Conservation (phyloP, 2,329 filamentous ascomycete species). For the Fusarium odoratissimum region DNA sequence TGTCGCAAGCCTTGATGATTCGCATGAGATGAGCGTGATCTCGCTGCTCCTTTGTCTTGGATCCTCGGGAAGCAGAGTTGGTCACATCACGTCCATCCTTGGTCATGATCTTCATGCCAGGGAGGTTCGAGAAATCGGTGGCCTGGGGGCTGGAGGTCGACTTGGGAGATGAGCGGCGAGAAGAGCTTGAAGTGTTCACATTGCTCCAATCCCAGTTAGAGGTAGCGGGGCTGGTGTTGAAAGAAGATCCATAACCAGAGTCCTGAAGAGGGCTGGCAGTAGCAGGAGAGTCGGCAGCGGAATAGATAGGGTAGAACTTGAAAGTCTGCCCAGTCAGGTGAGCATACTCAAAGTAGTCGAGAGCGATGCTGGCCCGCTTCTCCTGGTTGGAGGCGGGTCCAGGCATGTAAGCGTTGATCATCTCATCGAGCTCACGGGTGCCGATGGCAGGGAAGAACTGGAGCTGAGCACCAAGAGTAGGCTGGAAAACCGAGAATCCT, state of each 20-base stretch:
- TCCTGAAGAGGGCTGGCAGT: slow-evolving; percentile 56
- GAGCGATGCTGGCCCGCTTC: slow-evolving; percentile 67
- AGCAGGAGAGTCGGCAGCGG: slow-evolving; percentile 56
- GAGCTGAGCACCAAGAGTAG: slow-evolving; percentile 65
- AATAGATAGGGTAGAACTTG: slow-evolving; percentile 69
- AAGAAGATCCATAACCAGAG: slow-evolving; percentile 60
- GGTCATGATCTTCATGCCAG: slow-evolving; percentile 75
- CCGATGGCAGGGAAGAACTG: slow-evolving; percentile 76
- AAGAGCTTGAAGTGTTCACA: slow-evolving; percentile 48
- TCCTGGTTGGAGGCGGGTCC: slow-evolving; percentile 65
- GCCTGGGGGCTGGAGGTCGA: slow-evolving; percentile 46
- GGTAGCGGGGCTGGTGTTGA: slow-evolving; percentile 62
- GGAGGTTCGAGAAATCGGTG: slow-evolving; percentile 64
- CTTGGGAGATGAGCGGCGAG: slow-evolving; percentile 46
- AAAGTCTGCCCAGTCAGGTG: slow-evolving; percentile 66
- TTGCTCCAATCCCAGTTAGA: slow-evolving; percentile 62
- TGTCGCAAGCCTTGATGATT: slow-evolving; percentile 74
- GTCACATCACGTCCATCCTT: slow-evolving; percentile 72
- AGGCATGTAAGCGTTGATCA: slow-evolving; percentile 69
- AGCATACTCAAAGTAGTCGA: slow-evolving; percentile 69
- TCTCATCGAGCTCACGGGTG: slow-evolving; percentile 68
- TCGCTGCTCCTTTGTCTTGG: slow-evolving; percentile 75
- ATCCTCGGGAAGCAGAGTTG: slow-evolving; percentile 69
- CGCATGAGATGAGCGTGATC: slow-evolving; percentile 75
- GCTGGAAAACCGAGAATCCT: slow-evolving; percentile 71